Evolutionary conservation across 371 early-diverging fungal genomes (phyloP).

Genomic region (Mortierella sp.): DNA sequence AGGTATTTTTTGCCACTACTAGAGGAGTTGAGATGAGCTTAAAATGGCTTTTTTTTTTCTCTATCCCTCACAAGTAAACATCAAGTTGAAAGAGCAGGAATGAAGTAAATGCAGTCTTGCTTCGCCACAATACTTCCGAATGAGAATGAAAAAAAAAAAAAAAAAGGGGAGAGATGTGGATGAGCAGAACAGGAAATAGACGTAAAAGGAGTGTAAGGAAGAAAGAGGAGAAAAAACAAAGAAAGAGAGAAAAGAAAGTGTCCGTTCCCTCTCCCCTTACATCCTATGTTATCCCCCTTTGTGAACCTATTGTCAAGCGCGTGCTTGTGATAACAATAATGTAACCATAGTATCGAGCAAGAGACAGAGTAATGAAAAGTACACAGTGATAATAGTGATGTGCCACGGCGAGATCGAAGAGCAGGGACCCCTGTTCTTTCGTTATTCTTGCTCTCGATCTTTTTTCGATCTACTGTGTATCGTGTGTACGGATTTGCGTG

Average conservation of each 20-base stretch:
- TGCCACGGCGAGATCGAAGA: neutral
- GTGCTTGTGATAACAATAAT: constrained; percentile 7
- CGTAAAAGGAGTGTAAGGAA: too few species aligned
- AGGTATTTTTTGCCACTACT: neutral
- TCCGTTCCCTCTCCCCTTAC: neutral
- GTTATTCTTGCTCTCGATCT: neutral
- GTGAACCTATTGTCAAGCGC: neutral
- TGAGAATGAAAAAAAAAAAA: neutral
- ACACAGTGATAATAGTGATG: neutral
- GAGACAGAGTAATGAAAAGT: neutral
- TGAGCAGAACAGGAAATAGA: neutral
- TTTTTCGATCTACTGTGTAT: constrained; percentile 3
- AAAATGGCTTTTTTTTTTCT: constrained; percentile 1
- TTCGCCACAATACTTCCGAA: neutral
- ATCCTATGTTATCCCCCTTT: neutral
- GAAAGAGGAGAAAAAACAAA: neutral
- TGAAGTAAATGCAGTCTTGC: neutral
- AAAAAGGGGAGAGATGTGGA: neutral
- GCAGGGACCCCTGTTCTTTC: constrained; percentile 5
- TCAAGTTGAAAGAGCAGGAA: neutral
- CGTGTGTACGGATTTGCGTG: neutral
- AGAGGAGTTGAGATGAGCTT: neutral
- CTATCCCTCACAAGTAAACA: neutral
- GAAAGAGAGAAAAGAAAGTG: neutral
- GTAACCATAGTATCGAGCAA: neutral